Percentiles rank a stretch among this genome's conserved stretches.
Conservation (phyloP, 2,329 filamentous ascomycete genomes). For the Paracorniculantispora psalliotae region DNA sequence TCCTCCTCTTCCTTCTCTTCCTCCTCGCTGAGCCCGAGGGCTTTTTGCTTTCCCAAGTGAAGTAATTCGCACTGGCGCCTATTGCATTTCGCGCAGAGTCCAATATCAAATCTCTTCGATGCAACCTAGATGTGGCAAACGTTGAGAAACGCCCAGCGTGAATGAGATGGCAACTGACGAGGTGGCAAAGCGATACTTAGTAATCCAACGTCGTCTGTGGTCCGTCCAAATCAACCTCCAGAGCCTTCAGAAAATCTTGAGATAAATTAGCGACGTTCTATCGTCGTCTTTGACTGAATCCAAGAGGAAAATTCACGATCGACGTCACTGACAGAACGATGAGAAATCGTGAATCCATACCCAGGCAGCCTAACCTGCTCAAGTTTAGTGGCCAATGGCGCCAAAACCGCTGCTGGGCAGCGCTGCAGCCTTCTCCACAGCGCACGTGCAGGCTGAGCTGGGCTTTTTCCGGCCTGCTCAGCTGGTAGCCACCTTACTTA, state of each 20-base stretch:
- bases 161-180: background rate
- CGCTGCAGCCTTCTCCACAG: background rate
- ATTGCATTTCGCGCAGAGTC: background rate
- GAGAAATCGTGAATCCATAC: slow-evolving; percentile 3
- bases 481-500: background rate
- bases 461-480: background rate
- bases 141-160: slow-evolving; percentile 1
- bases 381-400: background rate
- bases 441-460: background rate
- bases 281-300: background rate
- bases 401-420: background rate
- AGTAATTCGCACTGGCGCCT: background rate
- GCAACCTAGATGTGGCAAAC: background rate
- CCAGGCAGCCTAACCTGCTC: background rate
- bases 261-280: background rate
- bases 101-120: background rate
- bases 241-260: no score
- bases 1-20: no score
- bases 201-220: no score
- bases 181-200: background rate
- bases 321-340: slow-evolving; percentile 3
- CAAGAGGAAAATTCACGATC: background rate
- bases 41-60: background rate
- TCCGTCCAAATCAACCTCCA: no score
- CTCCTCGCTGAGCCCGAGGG: background rate